These are phyloP conservation scores for Phytomonas francai DNA, from an alignment of 208 protist species.

Conservation along the genomic window DNA sequence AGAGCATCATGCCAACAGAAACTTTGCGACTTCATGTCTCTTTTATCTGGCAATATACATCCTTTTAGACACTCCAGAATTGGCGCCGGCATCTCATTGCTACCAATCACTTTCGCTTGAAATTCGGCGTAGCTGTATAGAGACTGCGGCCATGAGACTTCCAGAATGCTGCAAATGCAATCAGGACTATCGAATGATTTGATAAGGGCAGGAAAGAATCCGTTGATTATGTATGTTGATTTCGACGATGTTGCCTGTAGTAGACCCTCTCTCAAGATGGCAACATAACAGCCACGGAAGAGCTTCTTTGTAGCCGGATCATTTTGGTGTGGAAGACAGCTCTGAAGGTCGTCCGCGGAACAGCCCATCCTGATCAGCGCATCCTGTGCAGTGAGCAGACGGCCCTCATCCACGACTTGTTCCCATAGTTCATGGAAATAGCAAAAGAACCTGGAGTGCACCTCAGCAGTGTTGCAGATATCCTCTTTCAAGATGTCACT, in stretches of 20 bases:
- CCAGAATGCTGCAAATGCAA: not conserved
- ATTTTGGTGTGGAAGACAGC: not conserved
- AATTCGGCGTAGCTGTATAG: constrained; percentile 45
- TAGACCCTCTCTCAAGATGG: not conserved
- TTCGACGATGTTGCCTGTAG: not conserved
- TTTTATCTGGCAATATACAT: not conserved
- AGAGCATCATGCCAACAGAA: not conserved
- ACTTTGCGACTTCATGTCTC: not conserved
- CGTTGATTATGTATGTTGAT: constrained; percentile 65
- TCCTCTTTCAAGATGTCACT: constrained; percentile 18
- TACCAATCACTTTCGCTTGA: constrained; percentile 38
- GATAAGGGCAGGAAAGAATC: constrained; percentile 52
- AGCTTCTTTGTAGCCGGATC: constrained; percentile 14
- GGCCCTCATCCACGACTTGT: constrained; percentile 37
- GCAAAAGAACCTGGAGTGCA: constrained; percentile 41
- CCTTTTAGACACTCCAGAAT: not conserved
- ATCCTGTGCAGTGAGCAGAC: constrained; percentile 48
- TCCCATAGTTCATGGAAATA: constrained; percentile 64
- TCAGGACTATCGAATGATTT: constrained; percentile 22
- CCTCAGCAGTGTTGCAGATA: constrained; percentile 22
- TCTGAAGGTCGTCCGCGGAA: not conserved
- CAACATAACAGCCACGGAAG: constrained; percentile 35
- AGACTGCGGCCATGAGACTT: constrained; percentile 33
- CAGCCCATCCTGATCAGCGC: constrained; percentile 27
- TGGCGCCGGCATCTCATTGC: constrained; percentile 3